These are phyloP conservation scores for Erigeron philadelphicus DNA, from an alignment of 140 eudicot species.

Conservation along the genomic window DNA sequence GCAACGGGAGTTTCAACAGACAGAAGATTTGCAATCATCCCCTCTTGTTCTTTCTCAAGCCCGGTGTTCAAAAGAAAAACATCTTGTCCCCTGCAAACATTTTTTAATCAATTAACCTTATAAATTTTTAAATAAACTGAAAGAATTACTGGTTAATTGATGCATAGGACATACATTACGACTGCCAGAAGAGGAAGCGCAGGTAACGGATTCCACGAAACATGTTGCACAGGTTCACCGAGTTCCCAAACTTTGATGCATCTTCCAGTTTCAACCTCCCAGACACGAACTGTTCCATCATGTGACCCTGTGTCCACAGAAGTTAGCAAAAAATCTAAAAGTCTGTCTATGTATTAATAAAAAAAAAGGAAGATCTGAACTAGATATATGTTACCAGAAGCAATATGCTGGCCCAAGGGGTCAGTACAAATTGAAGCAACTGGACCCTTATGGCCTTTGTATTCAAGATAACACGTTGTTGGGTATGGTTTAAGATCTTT, in stretches of 20 bases:
- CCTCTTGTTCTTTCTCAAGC: constrained; percentile 55
- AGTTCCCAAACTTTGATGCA: constrained; percentile 67
- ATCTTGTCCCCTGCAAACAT: constrained; percentile 64
- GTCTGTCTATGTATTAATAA: too few species aligned
- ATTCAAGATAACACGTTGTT: constrained; percentile 80
- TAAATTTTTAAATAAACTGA: background rate
- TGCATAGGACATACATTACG: constrained; percentile 49
- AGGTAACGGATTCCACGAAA: constrained; percentile 88
- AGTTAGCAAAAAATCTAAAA: background rate
- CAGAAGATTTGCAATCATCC: constrained; percentile 59
- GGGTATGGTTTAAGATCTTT: constrained; percentile 93
- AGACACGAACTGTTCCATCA: constrained; percentile 78
- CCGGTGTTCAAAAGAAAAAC: constrained; percentile 67
- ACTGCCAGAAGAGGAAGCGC: constrained; percentile 83
- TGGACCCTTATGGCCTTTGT: constrained; percentile 81
- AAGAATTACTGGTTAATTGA: background rate
- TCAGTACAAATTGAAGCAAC: constrained; percentile 72
- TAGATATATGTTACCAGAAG: constrained; percentile 54
- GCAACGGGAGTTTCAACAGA: constrained; percentile 40
- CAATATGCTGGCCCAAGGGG: constrained; percentile 83
- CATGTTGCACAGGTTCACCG: constrained; percentile 65
- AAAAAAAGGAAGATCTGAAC: background rate
- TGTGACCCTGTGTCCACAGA: constrained; percentile 49
- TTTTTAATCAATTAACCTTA: background rate
- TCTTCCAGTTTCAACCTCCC: constrained; percentile 87